Percentiles rank a stretch among this genome's conserved stretches.
These are phyloP conservation scores for Solanum ahanhuiri DNA, from an alignment of 257 asterid species.

Conservation along the genomic window DNA sequence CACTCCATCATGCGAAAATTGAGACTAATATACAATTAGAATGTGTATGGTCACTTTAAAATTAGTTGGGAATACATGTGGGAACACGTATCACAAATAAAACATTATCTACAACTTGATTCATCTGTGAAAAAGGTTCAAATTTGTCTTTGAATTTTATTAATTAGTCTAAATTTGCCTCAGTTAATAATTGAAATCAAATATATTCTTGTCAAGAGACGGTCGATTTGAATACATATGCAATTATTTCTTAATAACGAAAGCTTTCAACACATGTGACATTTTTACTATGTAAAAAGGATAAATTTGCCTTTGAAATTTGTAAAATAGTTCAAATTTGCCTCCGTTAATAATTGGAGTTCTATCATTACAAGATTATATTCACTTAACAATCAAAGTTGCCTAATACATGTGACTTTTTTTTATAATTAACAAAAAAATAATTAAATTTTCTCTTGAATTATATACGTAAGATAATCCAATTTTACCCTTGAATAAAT, in stretches of 20 bases:
- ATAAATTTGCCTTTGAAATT: not conserved
- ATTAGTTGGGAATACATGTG: not conserved
- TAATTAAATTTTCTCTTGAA: no score
- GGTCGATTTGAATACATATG: no score
- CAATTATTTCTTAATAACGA: no score
- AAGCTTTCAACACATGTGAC: not conserved
- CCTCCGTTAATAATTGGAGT: not conserved
- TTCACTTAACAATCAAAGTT: no score
- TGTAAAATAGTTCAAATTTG: not conserved
- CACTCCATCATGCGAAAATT: not conserved
- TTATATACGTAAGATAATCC: not conserved
- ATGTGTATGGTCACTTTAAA: not conserved
- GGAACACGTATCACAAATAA: not conserved
- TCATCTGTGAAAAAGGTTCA: no score
- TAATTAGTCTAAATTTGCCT: not conserved
- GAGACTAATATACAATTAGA: not conserved
- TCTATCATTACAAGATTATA: no score
- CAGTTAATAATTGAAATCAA: no score
- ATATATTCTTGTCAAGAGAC: not conserved
- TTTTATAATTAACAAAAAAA: no score
- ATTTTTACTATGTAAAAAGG: no score
- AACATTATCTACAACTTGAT: not conserved
- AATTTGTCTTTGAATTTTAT: no score
- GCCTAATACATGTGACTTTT: no score
- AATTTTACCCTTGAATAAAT: no score